phyloP scores from a whole-genome alignment of 768 basidiomycete species.

The Pulveroboletus sp. region DNA sequence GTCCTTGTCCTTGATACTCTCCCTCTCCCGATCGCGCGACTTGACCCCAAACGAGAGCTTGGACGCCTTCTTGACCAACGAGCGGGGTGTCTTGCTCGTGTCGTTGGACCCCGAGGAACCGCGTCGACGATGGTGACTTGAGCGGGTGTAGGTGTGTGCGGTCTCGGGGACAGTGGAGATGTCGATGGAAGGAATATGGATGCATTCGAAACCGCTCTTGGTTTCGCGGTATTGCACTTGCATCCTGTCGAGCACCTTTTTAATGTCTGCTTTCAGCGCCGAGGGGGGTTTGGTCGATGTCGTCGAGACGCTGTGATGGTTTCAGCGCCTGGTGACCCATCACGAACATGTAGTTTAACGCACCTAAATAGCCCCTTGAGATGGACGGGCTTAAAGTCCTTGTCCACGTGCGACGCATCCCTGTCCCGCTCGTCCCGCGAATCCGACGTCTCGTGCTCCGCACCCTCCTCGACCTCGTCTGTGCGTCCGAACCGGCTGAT shows the following conservation, averaged over 20 bases:
- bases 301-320: conserved; percentile 74
- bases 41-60: conserved; percentile 76
- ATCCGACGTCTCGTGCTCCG: conserved; percentile 37
- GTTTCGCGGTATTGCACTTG: conserved; percentile 93
- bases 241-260: conserved; percentile 86
- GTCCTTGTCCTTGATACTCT: conserved; percentile 46
- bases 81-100: conserved; percentile 46
- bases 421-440: conserved; percentile 43
- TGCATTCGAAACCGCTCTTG: conserved; percentile 92
- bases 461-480: conserved; percentile 47
- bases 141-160: conserved; percentile 30
- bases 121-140: conserved; percentile 39
- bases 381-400: conserved; percentile 91
- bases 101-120: conserved; percentile 53
- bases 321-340: conserved; percentile 2
- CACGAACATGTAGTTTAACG: conserved; percentile 10
- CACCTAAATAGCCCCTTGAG: conserved; percentile 95
- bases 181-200: conserved; percentile 93
- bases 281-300: conserved; percentile 87
- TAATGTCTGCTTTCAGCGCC: conserved; percentile 81
- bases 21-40: conserved; percentile 44
- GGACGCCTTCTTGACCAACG: conserved; percentile 70
- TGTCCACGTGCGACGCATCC: conserved; percentile 51
- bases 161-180: conserved; percentile 63
- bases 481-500: conserved; percentile 52